A percentile compares a stretch with the other conserved stretches of the same genome.
phyloP scores from a whole-genome alignment of 2,329 filamentous ascomycete species.

The Cladosporium phlei region DNA sequence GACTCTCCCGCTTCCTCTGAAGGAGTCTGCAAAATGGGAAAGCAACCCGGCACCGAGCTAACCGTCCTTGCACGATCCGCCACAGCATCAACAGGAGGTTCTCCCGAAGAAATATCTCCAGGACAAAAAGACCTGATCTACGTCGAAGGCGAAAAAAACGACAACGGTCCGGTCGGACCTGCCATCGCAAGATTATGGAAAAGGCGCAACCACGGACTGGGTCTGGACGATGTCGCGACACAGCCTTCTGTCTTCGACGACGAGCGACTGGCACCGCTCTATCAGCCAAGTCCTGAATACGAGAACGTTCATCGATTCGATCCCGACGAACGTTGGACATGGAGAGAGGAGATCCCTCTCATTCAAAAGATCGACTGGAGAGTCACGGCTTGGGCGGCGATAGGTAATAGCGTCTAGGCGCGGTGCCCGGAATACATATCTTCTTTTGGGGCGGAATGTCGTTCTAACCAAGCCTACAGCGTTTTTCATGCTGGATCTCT shows the following conservation, averaged over 20 bases:
- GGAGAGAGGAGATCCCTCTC: slow-evolving; percentile 37
- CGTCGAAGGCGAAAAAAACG: neutral
- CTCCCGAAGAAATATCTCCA: too few species aligned
- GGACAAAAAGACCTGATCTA: neutral
- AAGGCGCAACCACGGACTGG: neutral
- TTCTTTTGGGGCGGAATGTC: too few species aligned
- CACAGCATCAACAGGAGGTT: too few species aligned
- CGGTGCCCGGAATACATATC: too few species aligned
- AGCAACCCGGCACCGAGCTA: too few species aligned
- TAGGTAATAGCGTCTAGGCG: too few species aligned
- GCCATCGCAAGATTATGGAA: neutral
- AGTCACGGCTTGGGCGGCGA: slow-evolving; percentile 5
- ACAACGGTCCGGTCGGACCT: neutral
- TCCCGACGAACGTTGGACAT: slow-evolving; percentile 40
- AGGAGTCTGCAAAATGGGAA: too few species aligned
- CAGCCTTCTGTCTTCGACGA: slow-evolving; percentile 40
- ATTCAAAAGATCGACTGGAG: slow-evolving; percentile 18
- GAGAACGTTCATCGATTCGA: slow-evolving; percentile 47
- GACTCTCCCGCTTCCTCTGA: too few species aligned
- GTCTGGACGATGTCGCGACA: slow-evolving; percentile 18
- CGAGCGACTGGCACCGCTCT: slow-evolving; percentile 46
- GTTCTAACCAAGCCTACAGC: too few species aligned
- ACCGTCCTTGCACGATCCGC: too few species aligned
- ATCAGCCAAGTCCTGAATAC: slow-evolving; percentile 50
- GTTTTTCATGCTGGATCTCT: slow-evolving; percentile 23